Conservation (phyloP, 768 basidiomycete species). For the Clathrus columnatus region DNA sequence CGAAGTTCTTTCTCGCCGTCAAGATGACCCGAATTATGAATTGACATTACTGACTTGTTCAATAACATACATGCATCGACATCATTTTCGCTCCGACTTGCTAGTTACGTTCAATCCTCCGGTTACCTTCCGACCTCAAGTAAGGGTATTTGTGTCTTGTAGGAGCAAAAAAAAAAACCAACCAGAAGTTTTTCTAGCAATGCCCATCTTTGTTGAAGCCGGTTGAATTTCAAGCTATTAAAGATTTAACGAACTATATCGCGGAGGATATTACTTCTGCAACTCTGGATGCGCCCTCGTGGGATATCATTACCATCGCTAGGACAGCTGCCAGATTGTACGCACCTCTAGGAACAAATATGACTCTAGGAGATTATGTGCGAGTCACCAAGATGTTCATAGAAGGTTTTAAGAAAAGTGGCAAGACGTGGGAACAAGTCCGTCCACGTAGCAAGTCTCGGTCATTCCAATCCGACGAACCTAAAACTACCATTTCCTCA, state of each 20-base stretch:
- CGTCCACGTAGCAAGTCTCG: slow-evolving; percentile 19
- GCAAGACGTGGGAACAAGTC: slow-evolving; percentile 17
- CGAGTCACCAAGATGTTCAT: slow-evolving; percentile 67
- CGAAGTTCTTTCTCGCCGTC: slow-evolving; percentile 63
- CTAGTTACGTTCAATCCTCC: slow-evolving; percentile 75
- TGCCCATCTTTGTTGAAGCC: slow-evolving; percentile 67
- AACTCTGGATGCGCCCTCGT: slow-evolving; percentile 78
- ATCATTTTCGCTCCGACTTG: slow-evolving; percentile 84
- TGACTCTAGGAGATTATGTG: slow-evolving; percentile 80
- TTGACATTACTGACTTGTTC: slow-evolving; percentile 70
- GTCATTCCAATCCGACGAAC: not conserved
- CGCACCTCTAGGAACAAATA: slow-evolving; percentile 77
- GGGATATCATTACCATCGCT: slow-evolving; percentile 66
- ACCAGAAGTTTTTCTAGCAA: slow-evolving; percentile 34
- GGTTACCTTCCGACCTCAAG: slow-evolving; percentile 57
- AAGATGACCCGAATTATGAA: slow-evolving; percentile 58
- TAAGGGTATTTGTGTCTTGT: slow-evolving; percentile 16
- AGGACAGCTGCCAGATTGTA: slow-evolving; percentile 77
- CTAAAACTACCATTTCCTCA: no score
- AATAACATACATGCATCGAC: slow-evolving; percentile 80
- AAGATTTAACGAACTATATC: slow-evolving; percentile 50
- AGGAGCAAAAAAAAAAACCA: not conserved
- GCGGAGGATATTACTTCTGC: slow-evolving; percentile 65
- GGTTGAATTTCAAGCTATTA: slow-evolving; percentile 52
- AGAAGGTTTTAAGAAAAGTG: slow-evolving; percentile 56